phyloP scores from a whole-genome alignment of 2,329 filamentous ascomycete genomes.

The Talaromyces funiculosus region DNA sequence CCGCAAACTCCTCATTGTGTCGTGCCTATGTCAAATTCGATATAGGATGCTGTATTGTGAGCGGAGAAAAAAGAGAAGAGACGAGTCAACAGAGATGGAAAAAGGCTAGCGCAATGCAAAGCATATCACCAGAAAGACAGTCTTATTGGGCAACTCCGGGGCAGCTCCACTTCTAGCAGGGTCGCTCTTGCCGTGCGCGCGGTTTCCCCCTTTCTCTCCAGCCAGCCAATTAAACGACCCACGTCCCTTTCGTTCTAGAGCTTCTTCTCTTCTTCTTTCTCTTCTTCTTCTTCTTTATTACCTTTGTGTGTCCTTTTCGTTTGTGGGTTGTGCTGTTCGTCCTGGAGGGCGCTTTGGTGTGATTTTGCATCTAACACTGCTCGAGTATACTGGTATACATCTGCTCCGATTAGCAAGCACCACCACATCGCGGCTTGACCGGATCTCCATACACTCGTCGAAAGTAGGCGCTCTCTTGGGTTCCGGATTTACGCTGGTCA shows the following conservation, averaged over 20 bases:
- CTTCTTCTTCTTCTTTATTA: not conserved
- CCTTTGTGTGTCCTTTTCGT: not conserved
- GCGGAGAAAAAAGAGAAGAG: too few relatives aligned
- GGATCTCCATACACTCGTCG: not conserved
- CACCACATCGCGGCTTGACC: not conserved
- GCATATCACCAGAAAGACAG: not conserved
- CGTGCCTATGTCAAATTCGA: not conserved
- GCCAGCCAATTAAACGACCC: slow-evolving; percentile 6
- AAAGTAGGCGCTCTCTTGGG: not conserved
- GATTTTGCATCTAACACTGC: not conserved
- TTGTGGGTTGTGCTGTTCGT: not conserved
- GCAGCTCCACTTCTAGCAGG: not conserved
- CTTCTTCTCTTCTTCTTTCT: not conserved
- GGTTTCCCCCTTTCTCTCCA: slow-evolving; percentile 10
- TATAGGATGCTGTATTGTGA: not conserved
- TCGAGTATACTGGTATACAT: not conserved
- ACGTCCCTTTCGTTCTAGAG: not conserved
- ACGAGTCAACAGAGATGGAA: not conserved
- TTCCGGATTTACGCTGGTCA: not conserved
- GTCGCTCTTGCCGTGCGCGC: not conserved
- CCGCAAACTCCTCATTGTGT: not conserved
- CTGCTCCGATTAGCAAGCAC: not conserved
- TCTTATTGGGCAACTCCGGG: not conserved
- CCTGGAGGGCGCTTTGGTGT: not conserved
- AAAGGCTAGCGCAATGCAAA: not conserved